A percentile compares a stretch with the other conserved stretches of the same genome.
Evolutionary conservation across 2,329 filamentous ascomycete genomes (phyloP).

Genomic region (Fusarium foetens): DNA sequence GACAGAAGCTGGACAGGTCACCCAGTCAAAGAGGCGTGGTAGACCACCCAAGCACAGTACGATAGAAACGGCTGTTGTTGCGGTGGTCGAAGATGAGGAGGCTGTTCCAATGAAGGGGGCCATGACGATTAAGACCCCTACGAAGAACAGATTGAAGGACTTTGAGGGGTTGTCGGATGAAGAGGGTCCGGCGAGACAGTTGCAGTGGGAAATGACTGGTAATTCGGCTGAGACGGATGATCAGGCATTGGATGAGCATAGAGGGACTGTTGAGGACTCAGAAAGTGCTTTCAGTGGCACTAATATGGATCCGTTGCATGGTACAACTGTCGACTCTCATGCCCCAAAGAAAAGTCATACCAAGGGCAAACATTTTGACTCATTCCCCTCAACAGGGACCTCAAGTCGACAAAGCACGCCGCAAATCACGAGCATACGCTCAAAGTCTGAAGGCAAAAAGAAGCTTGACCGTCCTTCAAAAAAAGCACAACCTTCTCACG

Average conservation of each 20-base stretch:
- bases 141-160: constrained; percentile 47
- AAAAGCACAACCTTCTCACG: background rate
- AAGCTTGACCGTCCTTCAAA: background rate
- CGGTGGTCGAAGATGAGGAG: constrained; percentile 39
- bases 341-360: background rate
- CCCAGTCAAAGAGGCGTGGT: constrained; percentile 39
- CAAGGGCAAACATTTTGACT: constrained; percentile 3
- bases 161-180: constrained; percentile 48
- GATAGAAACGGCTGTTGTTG: constrained; percentile 48
- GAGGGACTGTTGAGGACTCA: background rate
- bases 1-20: constrained; percentile 35
- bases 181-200: constrained; percentile 44
- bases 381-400: constrained; percentile 2
- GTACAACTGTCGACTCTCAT: background rate
- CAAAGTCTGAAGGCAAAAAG: background rate
- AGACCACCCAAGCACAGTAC: constrained; percentile 47
- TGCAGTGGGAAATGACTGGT: constrained; percentile 37
- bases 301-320: background rate
- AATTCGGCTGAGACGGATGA: constrained; percentile 8
- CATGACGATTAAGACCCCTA: constrained; percentile 52
- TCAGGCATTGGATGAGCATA: background rate
- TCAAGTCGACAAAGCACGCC: constrained; percentile 19
- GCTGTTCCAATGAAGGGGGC: constrained; percentile 45
- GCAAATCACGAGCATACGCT: background rate
- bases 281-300: background rate